Percentiles rank a stretch among this genome's conserved stretches.
Conservation (phyloP, 306 rosid species). For the Clitoria ternatea region DNA sequence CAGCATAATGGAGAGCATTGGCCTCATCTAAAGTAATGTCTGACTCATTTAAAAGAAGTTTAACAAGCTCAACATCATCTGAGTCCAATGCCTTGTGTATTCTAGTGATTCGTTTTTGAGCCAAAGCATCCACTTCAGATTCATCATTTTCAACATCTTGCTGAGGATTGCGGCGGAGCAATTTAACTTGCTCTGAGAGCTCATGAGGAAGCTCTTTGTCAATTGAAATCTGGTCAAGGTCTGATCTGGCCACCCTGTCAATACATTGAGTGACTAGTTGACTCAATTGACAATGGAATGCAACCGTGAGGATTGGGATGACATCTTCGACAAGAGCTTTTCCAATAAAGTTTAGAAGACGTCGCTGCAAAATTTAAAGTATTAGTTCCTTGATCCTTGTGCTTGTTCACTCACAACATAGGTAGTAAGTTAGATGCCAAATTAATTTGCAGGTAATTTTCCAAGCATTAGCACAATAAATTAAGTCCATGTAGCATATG, state of each 20-base stretch:
- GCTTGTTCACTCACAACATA: conserved; percentile 5
- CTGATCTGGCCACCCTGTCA: conserved; percentile 70
- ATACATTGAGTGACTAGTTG: conserved; percentile 62
- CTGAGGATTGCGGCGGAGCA: conserved; percentile 40
- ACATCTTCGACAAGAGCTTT: conserved; percentile 86
- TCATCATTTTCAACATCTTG: conserved; percentile 36
- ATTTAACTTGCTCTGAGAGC: conserved; percentile 46
- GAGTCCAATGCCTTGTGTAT: conserved; percentile 83
- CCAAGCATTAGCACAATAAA: not conserved
- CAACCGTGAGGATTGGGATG: conserved; percentile 67
- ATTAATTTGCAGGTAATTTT: not conserved
- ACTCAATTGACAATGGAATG: conserved; percentile 64
- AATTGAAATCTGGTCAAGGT: conserved; percentile 61
- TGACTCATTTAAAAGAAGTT: conserved; percentile 68
- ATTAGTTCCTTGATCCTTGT: conserved; percentile 17
- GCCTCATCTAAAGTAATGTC: conserved; percentile 69
- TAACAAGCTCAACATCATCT: conserved; percentile 89
- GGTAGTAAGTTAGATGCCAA: conserved; percentile 13
- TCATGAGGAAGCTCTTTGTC: conserved; percentile 77
- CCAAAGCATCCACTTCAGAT: conserved; percentile 31
- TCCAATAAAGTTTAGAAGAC: conserved; percentile 70
- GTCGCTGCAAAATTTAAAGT: conserved; percentile 61
- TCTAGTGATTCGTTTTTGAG: conserved; percentile 62
- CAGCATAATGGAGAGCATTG: conserved; percentile 83
- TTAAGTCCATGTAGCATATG: not conserved